Evolutionary conservation across 2,329 filamentous ascomycete species (phyloP).

Genomic region (Sphaerulina musiva): DNA sequence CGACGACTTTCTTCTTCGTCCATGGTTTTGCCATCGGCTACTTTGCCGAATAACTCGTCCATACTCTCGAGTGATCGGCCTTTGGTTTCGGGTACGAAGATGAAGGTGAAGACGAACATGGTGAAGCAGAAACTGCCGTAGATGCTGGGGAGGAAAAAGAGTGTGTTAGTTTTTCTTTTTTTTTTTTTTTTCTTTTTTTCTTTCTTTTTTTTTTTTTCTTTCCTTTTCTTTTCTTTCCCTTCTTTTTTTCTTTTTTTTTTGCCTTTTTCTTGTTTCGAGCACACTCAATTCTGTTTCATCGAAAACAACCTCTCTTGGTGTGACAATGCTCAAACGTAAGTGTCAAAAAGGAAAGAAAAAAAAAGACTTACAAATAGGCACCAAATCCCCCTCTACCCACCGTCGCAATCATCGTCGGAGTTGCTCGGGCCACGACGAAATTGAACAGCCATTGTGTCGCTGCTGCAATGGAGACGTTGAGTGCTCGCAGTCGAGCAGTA

Average conservation of each 20-base stretch:
- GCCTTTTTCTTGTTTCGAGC: too few species aligned
- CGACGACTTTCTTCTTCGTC: slow-evolving; percentile 7
- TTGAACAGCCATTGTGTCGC: slow-evolving; percentile 61
- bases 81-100: slow-evolving; percentile 53
- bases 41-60: slow-evolving; percentile 35
- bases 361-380: slow-evolving; percentile 20
- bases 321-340: too few species aligned
- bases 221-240: too few species aligned
- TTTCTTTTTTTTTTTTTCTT: too few species aligned
- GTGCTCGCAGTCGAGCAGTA: slow-evolving; percentile 56
- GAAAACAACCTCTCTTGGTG: too few species aligned
- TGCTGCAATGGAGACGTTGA: slow-evolving; percentile 63
- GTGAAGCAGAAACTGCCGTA: slow-evolving; percentile 54
- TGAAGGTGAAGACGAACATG: slow-evolving; percentile 60
- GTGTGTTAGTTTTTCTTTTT: too few species aligned
- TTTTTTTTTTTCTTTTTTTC: too few species aligned
- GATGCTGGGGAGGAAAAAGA: slow-evolving; percentile 16
- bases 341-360: too few species aligned
- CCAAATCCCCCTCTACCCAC: slow-evolving; percentile 47
- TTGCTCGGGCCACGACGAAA: slow-evolving; percentile 62
- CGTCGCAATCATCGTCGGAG: slow-evolving; percentile 60
- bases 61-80: slow-evolving; percentile 43
- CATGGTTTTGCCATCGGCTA: slow-evolving; percentile 25
- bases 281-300: too few species aligned
- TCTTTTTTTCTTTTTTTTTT: too few species aligned